phyloP scores from a whole-genome alignment of 2,329 filamentous ascomycete genomes.

The Neophaeococcomyces aloes region DNA sequence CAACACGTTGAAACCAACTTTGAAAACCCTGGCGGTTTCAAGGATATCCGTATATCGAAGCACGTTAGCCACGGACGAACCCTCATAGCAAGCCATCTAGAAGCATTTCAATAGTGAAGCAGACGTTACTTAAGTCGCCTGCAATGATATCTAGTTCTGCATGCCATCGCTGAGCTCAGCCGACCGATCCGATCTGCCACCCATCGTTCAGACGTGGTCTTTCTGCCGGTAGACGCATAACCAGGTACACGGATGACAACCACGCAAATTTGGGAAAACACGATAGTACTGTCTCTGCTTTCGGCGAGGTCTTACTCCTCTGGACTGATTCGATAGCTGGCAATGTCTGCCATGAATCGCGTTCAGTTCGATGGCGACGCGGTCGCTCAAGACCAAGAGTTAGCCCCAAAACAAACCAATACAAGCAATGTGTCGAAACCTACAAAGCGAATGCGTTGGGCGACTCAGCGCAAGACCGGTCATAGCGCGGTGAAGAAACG shows the following conservation, averaged over 20 bases:
- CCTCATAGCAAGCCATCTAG: neutral
- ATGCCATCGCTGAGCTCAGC: conserved; percentile 1
- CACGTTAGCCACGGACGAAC: neutral
- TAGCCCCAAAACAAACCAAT: conserved; percentile 4
- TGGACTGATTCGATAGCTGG: neutral
- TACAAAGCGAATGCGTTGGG: conserved; percentile 83
- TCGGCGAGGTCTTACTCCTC: neutral
- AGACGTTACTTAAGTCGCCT: neutral
- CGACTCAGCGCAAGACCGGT: conserved; percentile 75
- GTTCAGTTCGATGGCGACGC: conserved; percentile 14
- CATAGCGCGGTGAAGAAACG: conserved; percentile 69
- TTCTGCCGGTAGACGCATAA: no score
- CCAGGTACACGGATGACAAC: no score
- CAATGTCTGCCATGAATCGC: conserved; percentile 14
- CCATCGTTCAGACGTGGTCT: no score
- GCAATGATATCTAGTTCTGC: conserved; percentile 1
- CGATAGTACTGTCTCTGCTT: neutral
- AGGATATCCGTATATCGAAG: no score
- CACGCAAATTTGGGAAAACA: neutral
- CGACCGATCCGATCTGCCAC: neutral
- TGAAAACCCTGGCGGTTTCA: no score
- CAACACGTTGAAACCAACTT: no score
- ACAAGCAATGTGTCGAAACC: conserved; percentile 47
- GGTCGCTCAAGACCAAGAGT: neutral
- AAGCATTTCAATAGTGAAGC: neutral